Evolutionary conservation across 225 moss, liverwort and hornwort genomes (phyloP), one percentile per base, ranked within the genome.

Genomic region (Pleurozium schreberi): DNA sequence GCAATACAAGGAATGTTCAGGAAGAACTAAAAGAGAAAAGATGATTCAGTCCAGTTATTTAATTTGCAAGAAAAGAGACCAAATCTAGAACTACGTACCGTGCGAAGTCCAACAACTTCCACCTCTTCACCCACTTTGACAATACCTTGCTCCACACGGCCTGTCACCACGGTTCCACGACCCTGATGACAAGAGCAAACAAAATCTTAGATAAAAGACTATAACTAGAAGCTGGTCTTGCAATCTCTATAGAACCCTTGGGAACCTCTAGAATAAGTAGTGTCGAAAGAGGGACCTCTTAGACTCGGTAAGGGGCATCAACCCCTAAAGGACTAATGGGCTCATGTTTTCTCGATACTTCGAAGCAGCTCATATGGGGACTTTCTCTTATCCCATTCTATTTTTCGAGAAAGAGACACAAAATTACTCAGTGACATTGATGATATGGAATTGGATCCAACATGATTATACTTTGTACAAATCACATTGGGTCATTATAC

Each of bases 91-190:
- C 33, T 58, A 53, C 86, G 68, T 90, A 93, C 92, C 90, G 89
- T 67, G 78, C 93, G 90, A 36, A 96, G 86, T 38, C 97, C 97
- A 84, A 96, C 95, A 77, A 98, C 93, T 91, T 98, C 96, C 76
- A 98, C 94, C 63, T 95, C 91, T 88, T 98, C 97, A 9, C 97
- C 98, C 71, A 97, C 97, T 92, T 93, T 97, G n/a, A 98, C 89
- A 26, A 95, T 76, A 47, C 97, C 96, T 84, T 96, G 97, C 91
- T 97, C 97, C 84, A 97, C 97, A 80, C 96, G 94, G 23, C 96
- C 96, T 73, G 96, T 97, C 84, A 96, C 96, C 75, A 97, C 96
- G 49, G 97, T 97, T 90, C 97, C 97, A 85, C 97, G 93, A 52
- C 97, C 97, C 92, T 96, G 87, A 79, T 85, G 67, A 86, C 84